phyloP scores from a whole-genome alignment of 2,329 filamentous ascomycete genomes.

The Drechslerella coelobrocha region DNA sequence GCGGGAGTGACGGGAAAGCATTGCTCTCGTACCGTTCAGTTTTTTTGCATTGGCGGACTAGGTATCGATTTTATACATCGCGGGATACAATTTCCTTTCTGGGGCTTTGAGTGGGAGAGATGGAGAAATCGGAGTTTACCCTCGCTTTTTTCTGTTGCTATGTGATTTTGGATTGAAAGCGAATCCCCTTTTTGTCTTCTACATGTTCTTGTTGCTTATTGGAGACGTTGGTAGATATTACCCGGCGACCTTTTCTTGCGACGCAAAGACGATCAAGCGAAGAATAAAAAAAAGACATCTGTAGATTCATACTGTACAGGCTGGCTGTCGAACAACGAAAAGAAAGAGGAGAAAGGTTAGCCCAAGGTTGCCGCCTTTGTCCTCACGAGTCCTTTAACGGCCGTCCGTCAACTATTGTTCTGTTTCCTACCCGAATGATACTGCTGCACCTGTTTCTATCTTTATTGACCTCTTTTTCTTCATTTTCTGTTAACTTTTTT shows the following conservation, averaged over 20 bases:
- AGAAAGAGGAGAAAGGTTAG: background rate
- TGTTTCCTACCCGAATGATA: background rate
- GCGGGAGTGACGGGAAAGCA: background rate
- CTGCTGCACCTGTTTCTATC: background rate
- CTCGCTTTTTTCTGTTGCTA: slow-evolving; percentile 20
- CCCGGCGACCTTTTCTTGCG: slow-evolving; percentile 3
- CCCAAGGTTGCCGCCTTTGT: background rate
- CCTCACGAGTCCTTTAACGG: slow-evolving; percentile 8
- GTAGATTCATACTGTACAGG: background rate
- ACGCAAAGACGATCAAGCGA: background rate
- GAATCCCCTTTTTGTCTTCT: slow-evolving; percentile 5
- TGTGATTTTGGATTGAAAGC: slow-evolving; percentile 15
- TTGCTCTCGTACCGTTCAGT: too few relatives aligned
- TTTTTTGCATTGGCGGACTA: background rate
- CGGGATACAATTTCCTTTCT: slow-evolving; percentile 14
- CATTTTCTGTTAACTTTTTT: slow-evolving; percentile 16
- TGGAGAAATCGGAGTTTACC: slow-evolving; percentile 22
- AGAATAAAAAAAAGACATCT: background rate
- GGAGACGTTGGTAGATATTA: slow-evolving; percentile 34
- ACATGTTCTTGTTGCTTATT: background rate
- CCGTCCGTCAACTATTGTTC: background rate
- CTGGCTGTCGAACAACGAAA: background rate
- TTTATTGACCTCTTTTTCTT: background rate
- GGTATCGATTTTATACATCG: slow-evolving; percentile 22
- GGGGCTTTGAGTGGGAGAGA: slow-evolving; percentile 16